These are phyloP conservation scores for Cornus florida DNA, from an alignment of 148 eudicot species.

Conservation along the genomic window DNA sequence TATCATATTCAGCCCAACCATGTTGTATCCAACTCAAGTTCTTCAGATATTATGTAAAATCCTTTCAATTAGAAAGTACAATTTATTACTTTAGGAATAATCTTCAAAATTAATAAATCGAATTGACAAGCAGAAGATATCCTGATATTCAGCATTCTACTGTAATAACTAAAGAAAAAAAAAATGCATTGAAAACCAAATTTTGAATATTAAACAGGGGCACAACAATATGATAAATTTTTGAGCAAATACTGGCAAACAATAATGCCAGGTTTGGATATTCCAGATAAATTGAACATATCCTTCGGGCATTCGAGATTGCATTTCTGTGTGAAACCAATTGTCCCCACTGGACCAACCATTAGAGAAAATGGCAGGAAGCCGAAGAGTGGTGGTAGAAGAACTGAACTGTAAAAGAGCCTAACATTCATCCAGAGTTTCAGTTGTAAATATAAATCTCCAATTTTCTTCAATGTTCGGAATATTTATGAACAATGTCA, in stretches of 20 bases:
- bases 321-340: no score
- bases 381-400: neutral
- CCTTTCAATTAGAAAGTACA: neutral
- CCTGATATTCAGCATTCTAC: no score
- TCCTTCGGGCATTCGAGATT: neutral
- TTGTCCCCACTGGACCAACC: no score
- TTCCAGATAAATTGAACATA: neutral
- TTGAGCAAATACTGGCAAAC: neutral
- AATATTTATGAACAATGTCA: neutral
- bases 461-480: neutral
- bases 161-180: neutral
- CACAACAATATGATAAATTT: neutral
- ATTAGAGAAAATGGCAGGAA: neutral
- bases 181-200: neutral
- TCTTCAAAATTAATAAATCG: neutral
- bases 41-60: neutral
- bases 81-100: neutral
- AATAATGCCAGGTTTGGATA: no score
- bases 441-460: neutral
- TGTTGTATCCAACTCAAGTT: neutral
- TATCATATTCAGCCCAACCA: neutral
- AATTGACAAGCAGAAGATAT: neutral
- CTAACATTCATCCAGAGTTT: neutral
- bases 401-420: neutral
- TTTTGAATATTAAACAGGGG: neutral